Base-by-base conservation (phyloP, 2,329 filamentous ascomycete genomes). In the Stagonosporopsis rhizophila region DNA sequence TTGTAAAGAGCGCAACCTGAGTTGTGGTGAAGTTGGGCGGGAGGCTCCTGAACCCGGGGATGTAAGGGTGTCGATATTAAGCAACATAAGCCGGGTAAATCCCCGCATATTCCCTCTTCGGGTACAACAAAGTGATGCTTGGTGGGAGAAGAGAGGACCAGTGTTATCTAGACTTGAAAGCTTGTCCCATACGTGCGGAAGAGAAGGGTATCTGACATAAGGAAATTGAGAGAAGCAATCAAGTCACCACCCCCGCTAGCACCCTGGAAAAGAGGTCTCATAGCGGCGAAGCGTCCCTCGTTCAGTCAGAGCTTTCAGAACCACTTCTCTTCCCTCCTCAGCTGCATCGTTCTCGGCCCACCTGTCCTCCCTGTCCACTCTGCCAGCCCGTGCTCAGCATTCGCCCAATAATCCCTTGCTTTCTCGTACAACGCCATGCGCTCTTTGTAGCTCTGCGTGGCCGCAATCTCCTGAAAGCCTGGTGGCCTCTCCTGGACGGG, bases 361-460 rank as follows among this genome's bases (percentile, higher is more conserved):
- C 57, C 60, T 15, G 53, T 56, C 37, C 52, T 57, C 3, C 51
- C 64, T 6, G 69, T 67, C 71, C 72, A 75, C 34, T 70, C 68
- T 4, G 42, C 57, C 34, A 74, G 39, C 7, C 71, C 73, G 56
- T 75, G 72, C 42, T 74, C 69, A n/a, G 68, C 69, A 44, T 54
- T 62, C 11, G 73, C 72, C 73, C 73, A 75, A 51, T 74, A 75
- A 2, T 73, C 64, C 30, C 71, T 67, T n/a, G 69, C 68, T 54
- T 61, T 66, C 58, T 69, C 66, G 41, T 75, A 75, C 50, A 71
- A 34, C 30, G 51, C 61, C 72, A 75, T 72, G 5, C 72, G 61
- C 35, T 70, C 65, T 23, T 58, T 58, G 28, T 70, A 64, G 22
- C 49, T 71, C 17, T 58, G n/a, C 2, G 70, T 61, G 2, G 66